These are phyloP conservation scores for Rhodamnia argentea DNA, from an alignment of 345 rosid genomes.

Conservation along the genomic window DNA sequence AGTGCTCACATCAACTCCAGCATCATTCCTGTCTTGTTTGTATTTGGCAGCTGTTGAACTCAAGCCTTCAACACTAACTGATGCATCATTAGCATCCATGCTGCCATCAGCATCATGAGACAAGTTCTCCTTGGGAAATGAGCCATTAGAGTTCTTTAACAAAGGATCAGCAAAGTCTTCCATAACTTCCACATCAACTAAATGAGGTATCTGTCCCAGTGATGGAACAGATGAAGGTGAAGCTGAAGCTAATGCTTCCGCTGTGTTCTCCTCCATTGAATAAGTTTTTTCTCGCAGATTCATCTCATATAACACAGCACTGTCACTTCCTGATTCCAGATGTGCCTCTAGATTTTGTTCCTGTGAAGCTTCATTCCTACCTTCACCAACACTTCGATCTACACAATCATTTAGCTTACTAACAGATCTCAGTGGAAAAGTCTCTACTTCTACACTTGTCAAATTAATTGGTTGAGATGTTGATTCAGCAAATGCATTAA, in stretches of 20 bases:
- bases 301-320: neutral
- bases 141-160: slow-evolving; percentile 12
- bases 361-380: neutral
- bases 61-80: slow-evolving; percentile 1
- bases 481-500: neutral
- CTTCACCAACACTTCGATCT: neutral
- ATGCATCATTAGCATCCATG: slow-evolving; percentile 7
- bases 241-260: neutral
- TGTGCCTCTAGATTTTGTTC: neutral
- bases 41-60: slow-evolving; percentile 1
- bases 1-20: slow-evolving; percentile 17
- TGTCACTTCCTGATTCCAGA: neutral
- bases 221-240: neutral
- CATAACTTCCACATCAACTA: neutral
- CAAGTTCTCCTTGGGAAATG: neutral
- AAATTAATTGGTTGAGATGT: neutral
- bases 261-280: slow-evolving; percentile 2
- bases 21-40: slow-evolving; percentile 5
- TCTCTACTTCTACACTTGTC: slow-evolving; percentile 7
- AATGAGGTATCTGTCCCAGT: neutral
- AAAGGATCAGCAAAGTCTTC: slow-evolving; percentile 5
- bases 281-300: slow-evolving; percentile 4
- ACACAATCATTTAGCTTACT: neutral
- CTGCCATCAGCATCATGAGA: slow-evolving; percentile 1
- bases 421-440: slow-evolving; percentile 4